Evolutionary conservation across 768 basidiomycete species (phyloP).

Genomic region (Psilocybe cubensis): DNA sequence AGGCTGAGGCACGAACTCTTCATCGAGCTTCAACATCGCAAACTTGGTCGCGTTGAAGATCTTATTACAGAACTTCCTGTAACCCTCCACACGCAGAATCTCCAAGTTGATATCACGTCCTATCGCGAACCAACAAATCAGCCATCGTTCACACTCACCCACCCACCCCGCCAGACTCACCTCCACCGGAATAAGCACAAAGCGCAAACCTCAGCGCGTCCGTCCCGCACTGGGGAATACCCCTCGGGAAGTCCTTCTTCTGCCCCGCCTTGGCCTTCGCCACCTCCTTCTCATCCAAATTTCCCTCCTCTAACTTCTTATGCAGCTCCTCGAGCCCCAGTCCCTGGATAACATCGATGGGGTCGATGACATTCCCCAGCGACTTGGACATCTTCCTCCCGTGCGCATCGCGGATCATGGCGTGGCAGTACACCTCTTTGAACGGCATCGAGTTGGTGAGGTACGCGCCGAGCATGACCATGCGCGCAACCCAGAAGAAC

Average conservation of each 20-base stretch:
- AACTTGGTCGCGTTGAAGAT: constrained; percentile 99
- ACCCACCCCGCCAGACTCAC: constrained; percentile 37
- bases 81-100: constrained; percentile 94
- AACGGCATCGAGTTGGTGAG: constrained; percentile 94
- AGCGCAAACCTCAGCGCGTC: constrained; percentile 95
- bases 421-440: constrained; percentile 94
- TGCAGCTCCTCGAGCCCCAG: constrained; percentile 79
- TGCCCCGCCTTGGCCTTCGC: constrained; percentile 90
- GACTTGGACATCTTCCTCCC: constrained; percentile 99
- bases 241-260: constrained; percentile 99
- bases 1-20: constrained; percentile 75
- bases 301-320: constrained; percentile 85
- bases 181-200: constrained; percentile 91
- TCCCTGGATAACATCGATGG: constrained; percentile 92
- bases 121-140: constrained; percentile 34
- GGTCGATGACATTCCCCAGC: constrained; percentile 97
- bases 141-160: background rate
- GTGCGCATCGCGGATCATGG: constrained; percentile 98
- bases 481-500: constrained; percentile 99
- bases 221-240: constrained; percentile 98
- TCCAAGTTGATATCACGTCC: constrained; percentile 98
- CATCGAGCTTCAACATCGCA: constrained; percentile 96
- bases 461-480: constrained; percentile 91
- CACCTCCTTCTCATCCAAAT: constrained; percentile 93
- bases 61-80: constrained; percentile 99